These are phyloP conservation scores for Malus hybrid DNA, from an alignment of 331 rosid species.

Conservation along the genomic window DNA sequence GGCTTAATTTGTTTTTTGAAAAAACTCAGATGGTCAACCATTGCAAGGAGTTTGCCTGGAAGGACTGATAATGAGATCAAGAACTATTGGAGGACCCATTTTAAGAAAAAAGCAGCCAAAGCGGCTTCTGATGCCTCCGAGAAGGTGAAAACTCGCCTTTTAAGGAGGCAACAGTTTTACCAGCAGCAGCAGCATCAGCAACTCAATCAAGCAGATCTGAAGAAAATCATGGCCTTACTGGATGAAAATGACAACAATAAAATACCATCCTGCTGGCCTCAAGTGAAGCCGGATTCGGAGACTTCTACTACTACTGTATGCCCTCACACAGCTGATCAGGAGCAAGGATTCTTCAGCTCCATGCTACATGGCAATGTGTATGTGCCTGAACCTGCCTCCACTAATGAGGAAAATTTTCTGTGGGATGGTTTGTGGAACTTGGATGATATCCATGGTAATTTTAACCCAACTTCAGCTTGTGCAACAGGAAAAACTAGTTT, in stretches of 20 bases:
- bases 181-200: conserved; percentile 42
- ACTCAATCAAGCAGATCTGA: conserved; percentile 42
- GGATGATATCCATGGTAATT: conserved; percentile 56
- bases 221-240: conserved; percentile 45
- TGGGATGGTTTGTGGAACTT: conserved; percentile 90
- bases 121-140: conserved; percentile 30
- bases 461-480: conserved; percentile 25
- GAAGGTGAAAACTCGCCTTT: conserved; percentile 45
- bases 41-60: conserved; percentile 90
- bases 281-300: conserved; percentile 35
- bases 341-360: conserved; percentile 39
- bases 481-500: conserved; percentile 38
- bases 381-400: conserved; percentile 30
- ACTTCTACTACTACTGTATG: conserved; percentile 1
- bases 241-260: conserved; percentile 42
- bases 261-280: conserved; percentile 23
- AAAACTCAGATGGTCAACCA: conserved; percentile 79
- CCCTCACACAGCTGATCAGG: conserved; percentile 29
- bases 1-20: neutral
- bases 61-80: conserved; percentile 95
- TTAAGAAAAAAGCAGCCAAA: conserved; percentile 66
- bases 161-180: conserved; percentile 41
- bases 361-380: conserved; percentile 25
- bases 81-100: conserved; percentile 96
- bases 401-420: conserved; percentile 41